phyloP scores from a whole-genome alignment of 2,329 filamentous ascomycete genomes.

The Cladobotryum mycophilum region DNA sequence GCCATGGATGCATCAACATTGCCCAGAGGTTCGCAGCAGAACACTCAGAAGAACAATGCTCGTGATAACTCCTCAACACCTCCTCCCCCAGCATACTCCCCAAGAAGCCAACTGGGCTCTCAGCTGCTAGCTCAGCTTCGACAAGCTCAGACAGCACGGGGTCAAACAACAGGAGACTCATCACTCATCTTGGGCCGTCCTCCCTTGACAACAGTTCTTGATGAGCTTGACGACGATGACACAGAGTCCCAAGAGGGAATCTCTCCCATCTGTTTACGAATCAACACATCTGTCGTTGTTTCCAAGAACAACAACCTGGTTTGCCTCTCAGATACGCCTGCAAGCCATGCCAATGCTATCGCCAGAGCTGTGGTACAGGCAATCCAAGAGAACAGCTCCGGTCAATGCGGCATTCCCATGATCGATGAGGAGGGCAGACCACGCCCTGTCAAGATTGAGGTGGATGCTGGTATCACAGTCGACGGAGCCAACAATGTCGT shows the following conservation, averaged over 20 bases:
- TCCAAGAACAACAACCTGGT: conserved; percentile 44
- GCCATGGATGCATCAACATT: conserved; percentile 8
- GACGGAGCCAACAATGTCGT: conserved; percentile 40
- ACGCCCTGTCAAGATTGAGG: conserved; percentile 35
- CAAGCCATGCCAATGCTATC: conserved; percentile 36
- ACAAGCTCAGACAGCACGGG: conserved; percentile 7
- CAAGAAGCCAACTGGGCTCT: conserved; percentile 15
- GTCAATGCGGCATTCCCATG: conserved; percentile 37
- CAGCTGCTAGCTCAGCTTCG: conserved; percentile 12
- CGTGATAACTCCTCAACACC: conserved; percentile 6
- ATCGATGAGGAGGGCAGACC: conserved; percentile 38
- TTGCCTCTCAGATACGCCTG: conserved; percentile 33
- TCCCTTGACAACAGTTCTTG: conserved; percentile 6
- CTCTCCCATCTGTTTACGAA: conserved; percentile 38
- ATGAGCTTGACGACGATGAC: conserved; percentile 16
- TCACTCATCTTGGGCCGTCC: conserved; percentile 6
- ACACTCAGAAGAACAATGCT: conserved; percentile 17
- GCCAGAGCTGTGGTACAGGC: conserved; percentile 39
- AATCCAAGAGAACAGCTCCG: conserved; percentile 36
- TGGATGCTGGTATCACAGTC: conserved; percentile 41
- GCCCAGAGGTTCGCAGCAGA: neutral
- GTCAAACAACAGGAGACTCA: conserved; percentile 3
- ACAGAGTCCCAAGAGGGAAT: conserved; percentile 18
- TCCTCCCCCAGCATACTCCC: conserved; percentile 27
- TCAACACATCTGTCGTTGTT: conserved; percentile 43